Percentiles rank a stretch among this genome's conserved stretches.
These are phyloP conservation scores for Verbascum thapsus DNA, from an alignment of 257 asterid genomes.

Conservation along the genomic window DNA sequence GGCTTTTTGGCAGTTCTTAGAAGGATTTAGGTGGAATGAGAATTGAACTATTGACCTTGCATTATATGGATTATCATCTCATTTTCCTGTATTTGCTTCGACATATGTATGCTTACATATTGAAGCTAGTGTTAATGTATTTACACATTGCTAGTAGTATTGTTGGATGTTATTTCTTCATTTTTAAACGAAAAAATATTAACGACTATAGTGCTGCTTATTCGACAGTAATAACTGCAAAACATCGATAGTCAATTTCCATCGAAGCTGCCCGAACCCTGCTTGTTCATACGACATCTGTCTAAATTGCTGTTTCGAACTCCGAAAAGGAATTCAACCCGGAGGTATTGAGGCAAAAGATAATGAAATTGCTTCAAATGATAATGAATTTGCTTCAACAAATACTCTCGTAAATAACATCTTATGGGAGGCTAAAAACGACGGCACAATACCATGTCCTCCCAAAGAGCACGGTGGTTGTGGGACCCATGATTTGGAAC, in stretches of 20 bases:
- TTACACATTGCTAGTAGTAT: no score
- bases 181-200: conserved; percentile 25
- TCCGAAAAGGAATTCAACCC: conserved; percentile 56
- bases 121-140: no score
- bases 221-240: conserved; percentile 75
- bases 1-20: no score
- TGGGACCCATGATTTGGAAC: conserved; percentile 50
- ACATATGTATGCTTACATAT: no score
- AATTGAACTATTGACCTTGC: no score
- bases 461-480: conserved; percentile 75
- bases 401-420: conserved; percentile 23
- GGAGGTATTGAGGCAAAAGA: conserved; percentile 42
- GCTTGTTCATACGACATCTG: conserved; percentile 69
- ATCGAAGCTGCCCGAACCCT: conserved; percentile 67
- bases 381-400: no score
- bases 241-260: conserved; percentile 77
- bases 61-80: no score
- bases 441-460: conserved; percentile 72
- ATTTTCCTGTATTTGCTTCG: no score
- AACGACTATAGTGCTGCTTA: conserved; percentile 28
- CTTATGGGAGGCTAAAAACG: conserved; percentile 49
- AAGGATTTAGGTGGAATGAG: no score
- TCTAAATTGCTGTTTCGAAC: conserved; percentile 71
- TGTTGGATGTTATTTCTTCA: conserved; percentile 11
- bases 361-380: conserved; percentile 17